Conservation (phyloP, 148 eudicot genomes). For the Spergularia bocconei region DNA sequence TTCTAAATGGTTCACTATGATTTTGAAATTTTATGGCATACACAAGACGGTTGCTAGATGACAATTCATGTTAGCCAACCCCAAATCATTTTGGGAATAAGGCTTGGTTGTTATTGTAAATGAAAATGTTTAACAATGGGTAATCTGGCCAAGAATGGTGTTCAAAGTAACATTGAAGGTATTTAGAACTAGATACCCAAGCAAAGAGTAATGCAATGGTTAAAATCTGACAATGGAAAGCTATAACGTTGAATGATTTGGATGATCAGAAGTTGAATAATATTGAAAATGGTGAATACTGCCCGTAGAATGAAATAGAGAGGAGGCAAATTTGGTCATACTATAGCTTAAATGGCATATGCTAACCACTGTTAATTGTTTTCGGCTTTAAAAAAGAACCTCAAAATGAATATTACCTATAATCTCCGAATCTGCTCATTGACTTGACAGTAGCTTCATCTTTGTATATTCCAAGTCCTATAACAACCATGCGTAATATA, state of each 20-base stretch:
- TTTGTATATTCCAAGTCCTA: conserved; percentile 75
- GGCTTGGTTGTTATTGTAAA: too few species aligned
- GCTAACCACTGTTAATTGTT: neutral
- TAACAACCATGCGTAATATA: conserved; percentile 63
- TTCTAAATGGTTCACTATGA: too few species aligned
- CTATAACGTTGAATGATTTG: too few species aligned
- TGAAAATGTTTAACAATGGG: conserved; percentile 1
- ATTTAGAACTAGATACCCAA: too few species aligned
- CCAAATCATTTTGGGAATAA: too few species aligned
- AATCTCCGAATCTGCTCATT: conserved; percentile 81
- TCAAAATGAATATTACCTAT: conserved; percentile 37
- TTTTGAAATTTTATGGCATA: too few species aligned
- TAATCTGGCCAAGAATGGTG: neutral
- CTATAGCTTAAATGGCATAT: neutral
- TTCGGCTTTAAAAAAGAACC: neutral
- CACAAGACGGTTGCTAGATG: too few species aligned
- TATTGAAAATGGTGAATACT: neutral
- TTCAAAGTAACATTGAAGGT: too few species aligned
- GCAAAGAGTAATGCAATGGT: too few species aligned
- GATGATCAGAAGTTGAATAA: too few species aligned
- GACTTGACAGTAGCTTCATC: conserved; percentile 86
- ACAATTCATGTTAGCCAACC: too few species aligned
- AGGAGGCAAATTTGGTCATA: neutral
- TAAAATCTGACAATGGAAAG: too few species aligned
- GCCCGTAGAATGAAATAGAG: neutral